These are phyloP conservation scores for Nymphaea colorata DNA, from an alignment of 164 flowering plant genomes.

Conservation along the genomic window DNA sequence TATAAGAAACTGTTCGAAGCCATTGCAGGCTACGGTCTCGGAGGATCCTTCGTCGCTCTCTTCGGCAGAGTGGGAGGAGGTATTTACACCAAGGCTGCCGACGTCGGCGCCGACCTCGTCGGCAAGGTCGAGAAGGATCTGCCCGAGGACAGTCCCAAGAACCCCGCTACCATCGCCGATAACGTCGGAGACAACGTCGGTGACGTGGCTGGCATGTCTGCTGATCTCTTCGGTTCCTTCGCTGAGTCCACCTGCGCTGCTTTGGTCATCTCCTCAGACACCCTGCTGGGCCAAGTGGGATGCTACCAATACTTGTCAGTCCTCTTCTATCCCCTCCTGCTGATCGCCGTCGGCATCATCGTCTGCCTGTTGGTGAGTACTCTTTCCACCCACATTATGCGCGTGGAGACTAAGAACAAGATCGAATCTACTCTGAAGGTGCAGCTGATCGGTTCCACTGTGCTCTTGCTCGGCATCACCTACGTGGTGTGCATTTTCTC, in stretches of 20 bases:
- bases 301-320: slow-evolving; percentile 19
- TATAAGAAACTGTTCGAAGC: slow-evolving; percentile 83
- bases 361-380: slow-evolving; percentile 18
- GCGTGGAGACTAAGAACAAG: slow-evolving; percentile 16
- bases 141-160: slow-evolving; percentile 86
- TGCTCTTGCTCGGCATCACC: too few species aligned
- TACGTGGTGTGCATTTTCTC: too few species aligned
- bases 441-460: slow-evolving; percentile 19
- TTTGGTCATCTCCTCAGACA: slow-evolving; percentile 21
- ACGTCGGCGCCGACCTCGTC: slow-evolving; percentile 91
- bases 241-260: slow-evolving; percentile 25
- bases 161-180: slow-evolving; percentile 50
- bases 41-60: slow-evolving; percentile 86
- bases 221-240: slow-evolving; percentile 23
- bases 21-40: slow-evolving; percentile 80
- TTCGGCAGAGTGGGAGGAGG: slow-evolving; percentile 88
- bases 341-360: slow-evolving; percentile 16
- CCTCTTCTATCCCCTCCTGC: too few species aligned
- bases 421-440: slow-evolving; percentile 21
- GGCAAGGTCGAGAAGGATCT: slow-evolving; percentile 81
- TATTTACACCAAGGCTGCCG: slow-evolving; percentile 85
- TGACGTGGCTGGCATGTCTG: slow-evolving; percentile 17
- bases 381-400: slow-evolving; percentile 23
- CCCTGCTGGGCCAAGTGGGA: slow-evolving; percentile 21
- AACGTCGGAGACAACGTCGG: slow-evolving; percentile 21